Conservation (phyloP, 1,139 yeast genomes). For the Yamadazyma triangularis region DNA sequence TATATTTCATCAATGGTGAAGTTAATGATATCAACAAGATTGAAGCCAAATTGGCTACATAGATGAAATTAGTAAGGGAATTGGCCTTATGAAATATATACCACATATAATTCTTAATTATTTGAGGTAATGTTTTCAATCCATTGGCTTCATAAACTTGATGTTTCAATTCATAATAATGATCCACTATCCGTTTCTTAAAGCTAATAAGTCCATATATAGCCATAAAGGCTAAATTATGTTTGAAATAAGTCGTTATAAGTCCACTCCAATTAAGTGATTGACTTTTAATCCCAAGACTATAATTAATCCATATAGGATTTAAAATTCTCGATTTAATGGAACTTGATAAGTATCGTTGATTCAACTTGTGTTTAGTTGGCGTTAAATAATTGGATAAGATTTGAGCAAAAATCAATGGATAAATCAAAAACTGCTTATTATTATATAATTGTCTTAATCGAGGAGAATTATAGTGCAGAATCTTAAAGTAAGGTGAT, state of each 20-base stretch:
- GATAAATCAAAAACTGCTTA: conserved; percentile 33
- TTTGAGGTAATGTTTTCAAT: conserved; percentile 7
- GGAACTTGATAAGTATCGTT: conserved; percentile 30
- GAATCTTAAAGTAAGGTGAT: conserved; percentile 24
- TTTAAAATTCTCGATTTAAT: conserved; percentile 31
- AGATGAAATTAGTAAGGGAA: conserved; percentile 32
- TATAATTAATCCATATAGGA: conserved; percentile 43
- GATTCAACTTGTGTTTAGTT: conserved; percentile 32
- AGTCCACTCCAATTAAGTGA: conserved; percentile 29
- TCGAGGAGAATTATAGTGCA: conserved; percentile 17
- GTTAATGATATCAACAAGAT: conserved; percentile 33
- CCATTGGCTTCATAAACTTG: conserved; percentile 12
- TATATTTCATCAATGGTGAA: conserved; percentile 23
- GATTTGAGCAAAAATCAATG: conserved; percentile 36
- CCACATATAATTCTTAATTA: conserved; percentile 16
- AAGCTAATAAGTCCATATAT: conserved; percentile 19
- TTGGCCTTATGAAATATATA: conserved; percentile 27
- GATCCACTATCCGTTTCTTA: conserved; percentile 22
- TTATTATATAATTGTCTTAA: conserved; percentile 22
- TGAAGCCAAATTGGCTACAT: conserved; percentile 33
- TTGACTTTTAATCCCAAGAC: conserved; percentile 23
- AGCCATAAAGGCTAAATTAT: conserved; percentile 21
- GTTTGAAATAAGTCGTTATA: conserved; percentile 21
- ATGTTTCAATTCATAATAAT: conserved; percentile 24
- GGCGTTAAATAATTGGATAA: conserved; percentile 43